Base-by-base conservation (phyloP, 208 protist genomes). In the Wallacemonas sp. region DNA sequence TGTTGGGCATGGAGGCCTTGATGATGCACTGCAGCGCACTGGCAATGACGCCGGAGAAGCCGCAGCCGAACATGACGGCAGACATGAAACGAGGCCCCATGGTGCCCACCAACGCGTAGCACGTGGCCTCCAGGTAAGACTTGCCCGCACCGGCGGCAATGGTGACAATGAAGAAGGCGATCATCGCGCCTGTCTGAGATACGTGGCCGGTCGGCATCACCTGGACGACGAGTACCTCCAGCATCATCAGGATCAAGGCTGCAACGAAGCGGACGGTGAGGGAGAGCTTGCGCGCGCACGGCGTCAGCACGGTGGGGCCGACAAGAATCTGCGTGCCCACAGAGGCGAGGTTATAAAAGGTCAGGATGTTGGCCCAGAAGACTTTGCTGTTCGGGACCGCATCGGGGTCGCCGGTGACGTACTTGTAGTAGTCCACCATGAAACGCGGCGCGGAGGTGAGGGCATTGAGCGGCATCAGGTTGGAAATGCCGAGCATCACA, bases 401-500 rank as follows among this genome's bases (percentile, higher is more conserved):
- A 29, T 87, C 22, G 29, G 61, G 49, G 57, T 87, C 55, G 39
- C 74, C 73, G 1, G 86, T 79, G 1, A 91, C 82, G 62, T 89
- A 94, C 67, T 87, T 86, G 81, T 91, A 90, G 78, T 92, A 94
- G 55, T 92, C 65, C 5, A 85, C 31, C 74, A 96, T 94, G 76
- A 92, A 98, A 14, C 63, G 33, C 0, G 84, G 88, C 3, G 90
- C 90, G 1, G 86, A 93, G 26, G 87, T 89, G 32, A 96, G 80
- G 29, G 83, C 81, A 45, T 97, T 97, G 50, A 95, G 82, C 2
- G 92, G 91, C 79, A 97, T 96, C 20, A 98, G 73, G 38, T 89
- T 67, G 18, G 89, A 90, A 23, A 93, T 74, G 23, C 94, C 94
- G n/a, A 93, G 77, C 25, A 94, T 22, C 16, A 95, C 64, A 26